phyloP scores from a whole-genome alignment of 2,329 filamentous ascomycete species.

The Aspergillus sp. region DNA sequence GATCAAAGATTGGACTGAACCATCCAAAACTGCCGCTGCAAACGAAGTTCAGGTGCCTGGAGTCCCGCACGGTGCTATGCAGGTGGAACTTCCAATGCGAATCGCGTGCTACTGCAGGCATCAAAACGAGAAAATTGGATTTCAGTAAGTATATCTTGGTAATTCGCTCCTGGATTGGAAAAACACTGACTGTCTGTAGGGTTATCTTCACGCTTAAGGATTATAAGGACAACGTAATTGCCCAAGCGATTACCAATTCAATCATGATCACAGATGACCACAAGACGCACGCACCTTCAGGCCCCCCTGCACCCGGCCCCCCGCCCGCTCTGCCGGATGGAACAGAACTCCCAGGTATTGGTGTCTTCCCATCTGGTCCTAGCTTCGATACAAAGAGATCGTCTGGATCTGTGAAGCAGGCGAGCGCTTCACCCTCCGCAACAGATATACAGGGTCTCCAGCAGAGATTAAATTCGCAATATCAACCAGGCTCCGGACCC shows the following conservation, averaged over 20 bases:
- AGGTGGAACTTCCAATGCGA: slow-evolving; percentile 85
- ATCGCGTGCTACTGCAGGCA: slow-evolving; percentile 97
- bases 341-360: slow-evolving; percentile 43
- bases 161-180: not conserved
- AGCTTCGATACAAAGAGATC: slow-evolving; percentile 31
- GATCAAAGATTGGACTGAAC: slow-evolving; percentile 76
- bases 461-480: slow-evolving; percentile 50
- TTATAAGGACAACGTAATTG: slow-evolving; percentile 70
- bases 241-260: slow-evolving; percentile 79
- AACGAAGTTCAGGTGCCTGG: slow-evolving; percentile 29
- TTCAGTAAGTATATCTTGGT: slow-evolving; percentile 50
- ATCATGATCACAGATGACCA: slow-evolving; percentile 99
- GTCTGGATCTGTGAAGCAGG: slow-evolving; percentile 34
- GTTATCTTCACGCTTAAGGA: slow-evolving; percentile 96
- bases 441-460: slow-evolving; percentile 63
- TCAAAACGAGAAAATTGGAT: slow-evolving; percentile 89
- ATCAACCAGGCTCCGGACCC: slow-evolving; percentile 38
- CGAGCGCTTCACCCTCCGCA: slow-evolving; percentile 59
- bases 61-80: slow-evolving; percentile 61
- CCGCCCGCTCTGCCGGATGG: slow-evolving; percentile 38
- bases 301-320: slow-evolving; percentile 33
- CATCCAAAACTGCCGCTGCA: slow-evolving; percentile 55
- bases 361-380: slow-evolving; percentile 42
- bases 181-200: slow-evolving; percentile 32
- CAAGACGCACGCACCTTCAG: slow-evolving; percentile 69